Evolutionary conservation across 768 basidiomycete species (phyloP), one percentile per base, ranked within the genome.

Genomic region (Rhodotorula taiwanensis): DNA sequence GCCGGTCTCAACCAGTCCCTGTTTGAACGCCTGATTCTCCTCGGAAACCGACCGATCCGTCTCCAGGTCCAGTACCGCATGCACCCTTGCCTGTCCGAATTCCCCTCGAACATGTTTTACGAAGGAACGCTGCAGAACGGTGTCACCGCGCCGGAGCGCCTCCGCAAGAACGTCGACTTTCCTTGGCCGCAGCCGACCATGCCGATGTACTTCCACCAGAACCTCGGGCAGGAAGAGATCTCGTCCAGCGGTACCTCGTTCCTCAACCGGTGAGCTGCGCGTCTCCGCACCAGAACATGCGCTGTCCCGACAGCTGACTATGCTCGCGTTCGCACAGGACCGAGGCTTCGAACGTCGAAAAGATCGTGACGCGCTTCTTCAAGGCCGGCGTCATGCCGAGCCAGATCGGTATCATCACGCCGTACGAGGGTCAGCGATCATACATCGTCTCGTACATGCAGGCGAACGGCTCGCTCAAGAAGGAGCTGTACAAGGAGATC

Each of bases 141-240:
- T 75, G 95, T 99, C 57, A 99, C 95, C 16, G 95, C 95, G 21
- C 95, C 95, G 7, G 95, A 99, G 76, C 84, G 95, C 44, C 79
- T 99, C 67, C 82, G 93, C 78, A 97, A 94, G 82, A 94, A 97
- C 70, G 93, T 98, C 45, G 95, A 98, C 76, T 99, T 98, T 78
- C 95, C 95, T 0, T 98, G 95, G 95, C 95, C 95, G 10, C 84
- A 88, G 44, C 87, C 88, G 21, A 91, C 94, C 72, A 94, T 91
- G 1, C 95, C 95, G 21, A 98, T 99, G 94, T 97, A 97, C 80
- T 99, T 98, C 80, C 97, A 99, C 77, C 94, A 98, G 81, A 99
- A 99, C 73, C 77, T 99, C 52, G 95, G 95, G 1, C 94, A 97
- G 72, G 95, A 99, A 74, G 95, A 99, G 75, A 99, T 99, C 60